Percentiles rank a stretch among this genome's conserved stretches.
These are phyloP conservation scores for Cryptosporidium tyzzeri DNA, from an alignment of 169 alveolate species.

Conservation along the genomic window DNA sequence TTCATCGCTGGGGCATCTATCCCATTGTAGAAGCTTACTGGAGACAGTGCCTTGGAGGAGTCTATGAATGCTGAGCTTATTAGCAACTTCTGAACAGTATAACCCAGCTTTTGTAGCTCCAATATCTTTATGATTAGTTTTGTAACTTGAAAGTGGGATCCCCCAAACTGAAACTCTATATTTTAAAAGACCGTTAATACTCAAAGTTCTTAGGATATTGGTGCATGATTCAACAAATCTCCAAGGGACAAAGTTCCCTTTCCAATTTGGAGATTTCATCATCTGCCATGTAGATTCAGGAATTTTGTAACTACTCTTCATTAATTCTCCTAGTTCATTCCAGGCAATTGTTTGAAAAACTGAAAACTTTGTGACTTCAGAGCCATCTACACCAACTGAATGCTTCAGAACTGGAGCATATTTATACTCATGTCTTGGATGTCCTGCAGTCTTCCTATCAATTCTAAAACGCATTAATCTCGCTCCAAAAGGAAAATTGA, in stretches of 20 bases:
- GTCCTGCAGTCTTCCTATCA: slow-evolving; percentile 58
- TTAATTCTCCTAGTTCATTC: slow-evolving; percentile 16
- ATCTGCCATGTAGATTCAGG: slow-evolving; percentile 60
- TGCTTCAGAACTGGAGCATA: slow-evolving; percentile 49
- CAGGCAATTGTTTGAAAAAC: slow-evolving; percentile 65
- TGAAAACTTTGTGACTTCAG: slow-evolving; percentile 46
- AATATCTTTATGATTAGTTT: slow-evolving; percentile 23
- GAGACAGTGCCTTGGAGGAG: slow-evolving; percentile 48
- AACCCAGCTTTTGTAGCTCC: slow-evolving; percentile 30
- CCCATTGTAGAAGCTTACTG: slow-evolving; percentile 50
- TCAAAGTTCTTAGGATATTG: slow-evolving; percentile 59
- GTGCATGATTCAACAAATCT: slow-evolving; percentile 74
- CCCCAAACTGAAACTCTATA: slow-evolving; percentile 49
- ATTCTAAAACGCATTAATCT: slow-evolving; percentile 43
- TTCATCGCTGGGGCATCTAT: slow-evolving; percentile 38
- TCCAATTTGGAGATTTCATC: slow-evolving; percentile 46
- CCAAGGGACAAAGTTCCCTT: slow-evolving; percentile 65
- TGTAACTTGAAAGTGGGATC: slow-evolving; percentile 34
- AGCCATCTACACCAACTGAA: slow-evolving; percentile 74
- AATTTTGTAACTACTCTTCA: slow-evolving; percentile 25
- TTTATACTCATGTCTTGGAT: slow-evolving; percentile 65
- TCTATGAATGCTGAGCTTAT: slow-evolving; percentile 44
- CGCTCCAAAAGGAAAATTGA: slow-evolving; percentile 66
- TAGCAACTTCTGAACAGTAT: slow-evolving; percentile 14
- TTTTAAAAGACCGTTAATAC: slow-evolving; percentile 29